Evolutionary conservation across 1,284 basidiomycete species (phyloP).

Genomic region (Trichosporon sp.): DNA sequence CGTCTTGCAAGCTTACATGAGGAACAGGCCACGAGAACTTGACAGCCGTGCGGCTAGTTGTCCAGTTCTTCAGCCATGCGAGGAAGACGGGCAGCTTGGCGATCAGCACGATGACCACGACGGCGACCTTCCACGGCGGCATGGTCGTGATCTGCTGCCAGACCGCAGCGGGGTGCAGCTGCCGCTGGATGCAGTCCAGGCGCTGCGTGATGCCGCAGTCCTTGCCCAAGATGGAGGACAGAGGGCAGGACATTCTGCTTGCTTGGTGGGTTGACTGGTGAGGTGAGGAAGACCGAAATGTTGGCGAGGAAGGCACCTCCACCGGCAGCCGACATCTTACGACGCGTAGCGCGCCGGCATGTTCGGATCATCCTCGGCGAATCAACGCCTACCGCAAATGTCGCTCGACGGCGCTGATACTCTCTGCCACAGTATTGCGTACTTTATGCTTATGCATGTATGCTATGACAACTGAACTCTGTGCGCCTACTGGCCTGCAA

Average conservation of each 20-base stretch:
- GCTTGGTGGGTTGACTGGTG: not conserved
- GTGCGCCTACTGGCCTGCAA: not conserved
- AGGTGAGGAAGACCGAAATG: not conserved
- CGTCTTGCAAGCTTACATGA: slow-evolving; percentile 52
- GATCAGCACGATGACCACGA: slow-evolving; percentile 19
- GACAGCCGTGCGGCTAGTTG: slow-evolving; percentile 54
- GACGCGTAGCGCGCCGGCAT: not conserved
- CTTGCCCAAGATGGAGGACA: not conserved
- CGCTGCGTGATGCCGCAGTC: not conserved
- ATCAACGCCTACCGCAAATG: no score
- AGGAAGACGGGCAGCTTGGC: slow-evolving; percentile 11
- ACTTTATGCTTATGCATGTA: not conserved
- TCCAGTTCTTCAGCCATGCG: slow-evolving; percentile 15
- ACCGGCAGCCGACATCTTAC: not conserved
- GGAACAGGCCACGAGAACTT: slow-evolving; percentile 60
- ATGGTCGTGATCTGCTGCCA: not conserved
- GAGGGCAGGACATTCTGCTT: not conserved
- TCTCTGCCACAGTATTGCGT: not conserved
- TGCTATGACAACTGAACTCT: not conserved
- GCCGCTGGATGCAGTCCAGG: not conserved
- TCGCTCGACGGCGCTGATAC: not conserved
- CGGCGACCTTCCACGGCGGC: slow-evolving; percentile 21
- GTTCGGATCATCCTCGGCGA: not conserved
- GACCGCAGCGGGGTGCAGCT: not conserved
- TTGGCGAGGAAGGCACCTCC: not conserved